Conservation (phyloP, 495 filamentous ascomycete species). For the Penicillium arizonense region DNA sequence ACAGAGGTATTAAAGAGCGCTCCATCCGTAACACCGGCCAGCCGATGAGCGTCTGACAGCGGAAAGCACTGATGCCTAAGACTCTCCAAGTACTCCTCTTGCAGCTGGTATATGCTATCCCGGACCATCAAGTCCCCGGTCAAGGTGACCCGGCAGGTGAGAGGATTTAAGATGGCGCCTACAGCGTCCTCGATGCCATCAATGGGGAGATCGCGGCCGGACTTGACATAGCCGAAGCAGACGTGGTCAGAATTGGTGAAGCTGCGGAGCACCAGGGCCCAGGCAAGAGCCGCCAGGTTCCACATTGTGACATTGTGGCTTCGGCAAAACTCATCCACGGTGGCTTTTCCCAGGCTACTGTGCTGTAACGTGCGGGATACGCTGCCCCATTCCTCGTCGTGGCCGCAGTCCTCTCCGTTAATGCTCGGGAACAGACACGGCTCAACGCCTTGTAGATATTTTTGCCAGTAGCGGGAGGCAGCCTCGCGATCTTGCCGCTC, state of each 20-base stretch:
- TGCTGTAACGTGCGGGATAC: neutral
- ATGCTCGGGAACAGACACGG: too few species aligned
- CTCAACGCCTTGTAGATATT: too few species aligned
- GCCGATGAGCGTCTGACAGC: neutral
- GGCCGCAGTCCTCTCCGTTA: neutral
- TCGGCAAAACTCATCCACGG: neutral
- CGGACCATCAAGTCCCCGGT: neutral
- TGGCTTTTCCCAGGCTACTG: neutral
- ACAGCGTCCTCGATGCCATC: slow-evolving; percentile 23
- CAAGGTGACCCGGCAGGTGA: neutral
- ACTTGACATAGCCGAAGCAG: slow-evolving; percentile 31
- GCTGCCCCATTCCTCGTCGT: neutral
- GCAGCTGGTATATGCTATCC: neutral
- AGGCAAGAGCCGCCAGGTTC: slow-evolving; percentile 8
- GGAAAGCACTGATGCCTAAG: neutral
- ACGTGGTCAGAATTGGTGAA: slow-evolving; percentile 31
- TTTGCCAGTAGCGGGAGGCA: too few species aligned
- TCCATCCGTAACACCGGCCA: neutral
- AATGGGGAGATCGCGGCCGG: slow-evolving; percentile 27
- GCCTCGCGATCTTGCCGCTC: too few species aligned
- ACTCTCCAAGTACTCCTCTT: neutral
- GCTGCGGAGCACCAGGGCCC: slow-evolving; percentile 11
- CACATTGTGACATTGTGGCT: neutral
- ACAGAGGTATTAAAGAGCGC: neutral
- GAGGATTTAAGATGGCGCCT: slow-evolving; percentile 17